Evolutionary conservation across 2,329 filamentous ascomycete genomes (phyloP).

Genomic region (Claviceps arundinis): DNA sequence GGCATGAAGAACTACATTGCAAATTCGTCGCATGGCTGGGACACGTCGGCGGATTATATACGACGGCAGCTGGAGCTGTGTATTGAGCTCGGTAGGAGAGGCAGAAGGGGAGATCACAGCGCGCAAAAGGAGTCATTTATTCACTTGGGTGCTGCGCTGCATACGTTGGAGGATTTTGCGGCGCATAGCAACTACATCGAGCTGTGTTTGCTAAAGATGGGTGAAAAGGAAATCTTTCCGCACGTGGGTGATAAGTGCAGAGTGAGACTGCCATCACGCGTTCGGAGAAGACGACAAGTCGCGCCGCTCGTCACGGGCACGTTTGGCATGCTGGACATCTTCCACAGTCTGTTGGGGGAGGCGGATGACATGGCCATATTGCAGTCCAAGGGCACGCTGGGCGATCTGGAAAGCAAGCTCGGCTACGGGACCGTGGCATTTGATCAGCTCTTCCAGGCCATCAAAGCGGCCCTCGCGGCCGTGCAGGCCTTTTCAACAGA

Average conservation of each 20-base stretch:
- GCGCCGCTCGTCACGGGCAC: constrained; percentile 55
- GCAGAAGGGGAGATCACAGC: constrained; percentile 45
- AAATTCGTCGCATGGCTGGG: constrained; percentile 61
- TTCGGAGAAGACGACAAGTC: constrained; percentile 34
- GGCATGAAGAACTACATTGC: constrained; percentile 98
- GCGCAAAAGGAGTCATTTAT: constrained; percentile 54
- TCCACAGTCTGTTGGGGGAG: constrained; percentile 49
- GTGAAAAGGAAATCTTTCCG: constrained; percentile 52
- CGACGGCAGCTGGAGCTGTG: constrained; percentile 54
- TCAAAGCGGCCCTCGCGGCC: constrained; percentile 14
- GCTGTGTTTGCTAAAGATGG: constrained; percentile 56
- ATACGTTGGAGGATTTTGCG: constrained; percentile 52
- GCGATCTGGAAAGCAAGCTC: constrained; percentile 62
- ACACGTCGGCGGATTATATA: constrained; percentile 72
- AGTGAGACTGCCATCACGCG: constrained; percentile 36
- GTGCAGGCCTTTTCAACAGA: constrained; percentile 13
- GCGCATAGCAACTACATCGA: constrained; percentile 70
- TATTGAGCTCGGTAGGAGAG: constrained; percentile 56
- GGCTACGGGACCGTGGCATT: constrained; percentile 34
- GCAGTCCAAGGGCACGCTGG: constrained; percentile 45
- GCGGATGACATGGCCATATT: constrained; percentile 31
- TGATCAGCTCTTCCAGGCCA: constrained; percentile 17
- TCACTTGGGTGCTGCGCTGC: constrained; percentile 56
- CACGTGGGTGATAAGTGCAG: constrained; percentile 13
- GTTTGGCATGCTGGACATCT: constrained; percentile 49